phyloP scores from a whole-genome alignment of 768 basidiomycete genomes.

The Crepidotus variabilis region DNA sequence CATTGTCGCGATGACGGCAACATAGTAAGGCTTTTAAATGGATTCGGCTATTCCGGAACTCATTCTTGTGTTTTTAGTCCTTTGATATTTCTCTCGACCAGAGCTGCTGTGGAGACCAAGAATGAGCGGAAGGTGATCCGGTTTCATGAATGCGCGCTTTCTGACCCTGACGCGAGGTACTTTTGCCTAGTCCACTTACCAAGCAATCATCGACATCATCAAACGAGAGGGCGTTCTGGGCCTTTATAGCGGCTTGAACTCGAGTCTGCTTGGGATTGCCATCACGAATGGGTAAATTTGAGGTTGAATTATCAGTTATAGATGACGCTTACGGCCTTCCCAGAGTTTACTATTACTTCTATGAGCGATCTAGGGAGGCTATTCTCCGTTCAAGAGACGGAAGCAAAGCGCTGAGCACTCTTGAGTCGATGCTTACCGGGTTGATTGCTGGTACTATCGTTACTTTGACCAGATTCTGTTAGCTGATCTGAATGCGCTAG shows the following conservation, averaged over 20 bases:
- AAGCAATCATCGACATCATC: conserved; percentile 71
- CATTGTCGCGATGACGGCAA: conserved; percentile 85
- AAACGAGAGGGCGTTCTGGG: conserved; percentile 81
- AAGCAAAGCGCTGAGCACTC: conserved; percentile 69
- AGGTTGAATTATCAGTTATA: background rate
- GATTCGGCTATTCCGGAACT: conserved; percentile 5
- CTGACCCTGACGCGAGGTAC: background rate
- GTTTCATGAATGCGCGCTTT: background rate
- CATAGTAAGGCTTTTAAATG: conserved; percentile 54
- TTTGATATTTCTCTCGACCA: conserved; percentile 86
- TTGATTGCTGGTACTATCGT: conserved; percentile 69
- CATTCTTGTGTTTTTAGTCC: conserved; percentile 50
- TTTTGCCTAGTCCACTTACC: conserved; percentile 49
- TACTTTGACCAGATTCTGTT: background rate
- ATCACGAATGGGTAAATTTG: conserved; percentile 80
- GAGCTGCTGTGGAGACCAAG: conserved; percentile 88
- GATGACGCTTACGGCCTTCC: background rate
- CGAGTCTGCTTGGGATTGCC: conserved; percentile 86
- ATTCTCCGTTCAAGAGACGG: conserved; percentile 51
- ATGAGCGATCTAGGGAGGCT: conserved; percentile 62
- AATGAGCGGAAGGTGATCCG: conserved; percentile 58
- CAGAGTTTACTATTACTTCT: conserved; percentile 93
- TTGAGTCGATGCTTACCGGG: conserved; percentile 88
- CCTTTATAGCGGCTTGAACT: conserved; percentile 83
- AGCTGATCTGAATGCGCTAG: conserved; percentile 31